A percentile compares a stretch with the other conserved stretches of the same genome.
Evolutionary conservation across 495 filamentous ascomycete species (phyloP).

Genomic region (Xylaria scruposa): DNA sequence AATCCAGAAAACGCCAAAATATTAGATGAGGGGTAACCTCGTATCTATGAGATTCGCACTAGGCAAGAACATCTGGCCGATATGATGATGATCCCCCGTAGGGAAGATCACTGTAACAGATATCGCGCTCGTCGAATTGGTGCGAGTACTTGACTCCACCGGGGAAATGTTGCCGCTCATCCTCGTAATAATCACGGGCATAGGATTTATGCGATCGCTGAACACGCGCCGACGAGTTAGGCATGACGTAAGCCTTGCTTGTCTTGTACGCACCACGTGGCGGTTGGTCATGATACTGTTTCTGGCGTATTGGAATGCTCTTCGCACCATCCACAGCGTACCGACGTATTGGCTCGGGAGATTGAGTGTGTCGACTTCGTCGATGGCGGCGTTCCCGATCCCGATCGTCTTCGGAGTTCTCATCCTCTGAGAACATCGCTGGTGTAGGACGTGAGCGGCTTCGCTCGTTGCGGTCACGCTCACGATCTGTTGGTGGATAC

Average conservation of each 20-base stretch:
- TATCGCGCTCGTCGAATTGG: constrained; percentile 29
- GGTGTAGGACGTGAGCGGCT: constrained; percentile 35
- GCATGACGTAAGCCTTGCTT: constrained; percentile 28
- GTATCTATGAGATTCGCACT: constrained; percentile 9
- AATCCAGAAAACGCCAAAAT: constrained; percentile 23
- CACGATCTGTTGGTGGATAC: constrained; percentile 26
- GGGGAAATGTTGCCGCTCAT: constrained; percentile 30
- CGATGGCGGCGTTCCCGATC: constrained; percentile 37
- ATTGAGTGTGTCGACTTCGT: constrained; percentile 36
- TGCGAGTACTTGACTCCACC: constrained; percentile 31
- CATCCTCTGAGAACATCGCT: constrained; percentile 31
- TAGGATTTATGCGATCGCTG: constrained; percentile 28
- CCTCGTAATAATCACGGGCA: constrained; percentile 30
- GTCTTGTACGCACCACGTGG: constrained; percentile 30
- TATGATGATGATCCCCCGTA: constrained; percentile 25
- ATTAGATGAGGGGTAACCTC: constrained; percentile 23
- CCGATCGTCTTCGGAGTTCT: constrained; percentile 35
- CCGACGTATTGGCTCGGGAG: constrained; percentile 34
- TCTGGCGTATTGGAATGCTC: constrained; percentile 31
- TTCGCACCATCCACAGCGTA: constrained; percentile 31
- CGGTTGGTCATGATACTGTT: constrained; percentile 31
- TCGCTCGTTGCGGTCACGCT: constrained; percentile 33
- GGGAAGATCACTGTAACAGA: constrained; percentile 30
- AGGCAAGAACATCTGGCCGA: constrained; percentile 10
- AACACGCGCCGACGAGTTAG: constrained; percentile 34